phyloP scores from a whole-genome alignment of 2,329 filamentous ascomycete species.

The Ilyonectria destructans region DNA sequence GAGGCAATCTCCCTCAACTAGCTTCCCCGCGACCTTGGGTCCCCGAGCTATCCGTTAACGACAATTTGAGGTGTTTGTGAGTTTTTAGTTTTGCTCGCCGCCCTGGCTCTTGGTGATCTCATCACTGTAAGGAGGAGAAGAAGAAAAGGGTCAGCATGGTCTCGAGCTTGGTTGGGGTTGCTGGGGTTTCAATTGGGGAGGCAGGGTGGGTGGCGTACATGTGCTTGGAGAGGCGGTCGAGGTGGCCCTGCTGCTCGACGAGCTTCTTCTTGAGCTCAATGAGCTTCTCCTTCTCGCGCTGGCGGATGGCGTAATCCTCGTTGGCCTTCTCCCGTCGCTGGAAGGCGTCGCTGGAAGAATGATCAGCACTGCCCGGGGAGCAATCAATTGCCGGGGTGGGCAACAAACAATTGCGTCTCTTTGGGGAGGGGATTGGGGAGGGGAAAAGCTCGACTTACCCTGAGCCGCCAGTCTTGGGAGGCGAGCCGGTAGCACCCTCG shows the following conservation, averaged over 20 bases:
- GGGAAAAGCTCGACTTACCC: slow-evolving; percentile 61
- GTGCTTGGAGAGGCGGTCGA: slow-evolving; percentile 88
- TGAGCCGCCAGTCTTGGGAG: slow-evolving; percentile 67
- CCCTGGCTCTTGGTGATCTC: slow-evolving; percentile 82
- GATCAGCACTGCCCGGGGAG: slow-evolving; percentile 4
- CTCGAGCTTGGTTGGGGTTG: slow-evolving; percentile 4
- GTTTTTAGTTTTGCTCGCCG: slow-evolving; percentile 73
- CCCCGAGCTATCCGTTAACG: slow-evolving; percentile 40
- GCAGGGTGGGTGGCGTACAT: slow-evolving; percentile 73
- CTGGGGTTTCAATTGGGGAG: slow-evolving; percentile 22
- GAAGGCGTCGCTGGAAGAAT: slow-evolving; percentile 83
- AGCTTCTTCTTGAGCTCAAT: slow-evolving; percentile 82
- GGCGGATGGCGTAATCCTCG: slow-evolving; percentile 88
- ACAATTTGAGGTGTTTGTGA: slow-evolving; percentile 31
- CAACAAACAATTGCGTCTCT: slow-evolving; percentile 21
- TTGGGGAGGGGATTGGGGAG: neutral
- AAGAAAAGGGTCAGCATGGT: slow-evolving; percentile 32
- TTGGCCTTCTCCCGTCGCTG: slow-evolving; percentile 90
- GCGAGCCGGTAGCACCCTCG: slow-evolving; percentile 80
- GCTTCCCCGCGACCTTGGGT: slow-evolving; percentile 39
- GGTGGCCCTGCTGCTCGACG: slow-evolving; percentile 83
- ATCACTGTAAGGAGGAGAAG: slow-evolving; percentile 68
- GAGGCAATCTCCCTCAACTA: slow-evolving; percentile 37
- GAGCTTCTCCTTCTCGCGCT: slow-evolving; percentile 94
- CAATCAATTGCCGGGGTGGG: slow-evolving; percentile 6